These are phyloP conservation scores for Boletus rubescentipes DNA, from an alignment of 768 basidiomycete species.

Conservation along the genomic window DNA sequence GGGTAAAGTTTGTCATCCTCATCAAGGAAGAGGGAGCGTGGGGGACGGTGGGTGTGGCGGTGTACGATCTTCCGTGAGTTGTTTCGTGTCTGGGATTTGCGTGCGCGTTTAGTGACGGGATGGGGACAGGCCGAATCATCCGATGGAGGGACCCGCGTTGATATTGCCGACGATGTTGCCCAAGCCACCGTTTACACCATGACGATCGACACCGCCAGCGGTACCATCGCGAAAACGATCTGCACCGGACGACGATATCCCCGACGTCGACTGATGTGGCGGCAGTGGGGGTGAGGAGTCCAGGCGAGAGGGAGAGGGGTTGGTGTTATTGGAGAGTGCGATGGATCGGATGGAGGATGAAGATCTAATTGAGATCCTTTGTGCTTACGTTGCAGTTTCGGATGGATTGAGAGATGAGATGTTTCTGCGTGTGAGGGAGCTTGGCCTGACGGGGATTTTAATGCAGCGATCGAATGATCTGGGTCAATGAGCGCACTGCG, in stretches of 20 bases:
- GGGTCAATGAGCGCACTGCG: no score
- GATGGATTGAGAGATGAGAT: no score
- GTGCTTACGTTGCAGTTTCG: no score
- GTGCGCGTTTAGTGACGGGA: not conserved
- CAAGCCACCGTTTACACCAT: no score
- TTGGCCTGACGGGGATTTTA: no score
- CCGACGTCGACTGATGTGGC: slow-evolving; percentile 43
- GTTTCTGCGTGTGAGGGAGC: no score
- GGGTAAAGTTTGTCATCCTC: slow-evolving; percentile 89
- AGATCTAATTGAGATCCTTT: slow-evolving; percentile 60
- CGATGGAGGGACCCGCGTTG: no score
- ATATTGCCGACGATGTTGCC: no score
- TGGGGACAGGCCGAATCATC: slow-evolving; percentile 39
- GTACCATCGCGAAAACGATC: slow-evolving; percentile 11
- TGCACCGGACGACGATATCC: slow-evolving; percentile 54
- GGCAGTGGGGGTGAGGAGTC: slow-evolving; percentile 39
- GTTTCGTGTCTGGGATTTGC: not conserved
- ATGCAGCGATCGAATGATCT: no score
- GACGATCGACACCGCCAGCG: no score
- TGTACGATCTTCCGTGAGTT: slow-evolving; percentile 72
- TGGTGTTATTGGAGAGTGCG: slow-evolving; percentile 62
- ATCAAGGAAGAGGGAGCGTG: slow-evolving; percentile 86
- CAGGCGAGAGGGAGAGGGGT: slow-evolving; percentile 75
- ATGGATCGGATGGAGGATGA: slow-evolving; percentile 55
- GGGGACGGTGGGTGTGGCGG: slow-evolving; percentile 69